Evolutionary conservation across 495 filamentous ascomycete genomes (phyloP), one percentile per base, ranked within the genome.

Genomic region (Ascodesmis nigricans): DNA sequence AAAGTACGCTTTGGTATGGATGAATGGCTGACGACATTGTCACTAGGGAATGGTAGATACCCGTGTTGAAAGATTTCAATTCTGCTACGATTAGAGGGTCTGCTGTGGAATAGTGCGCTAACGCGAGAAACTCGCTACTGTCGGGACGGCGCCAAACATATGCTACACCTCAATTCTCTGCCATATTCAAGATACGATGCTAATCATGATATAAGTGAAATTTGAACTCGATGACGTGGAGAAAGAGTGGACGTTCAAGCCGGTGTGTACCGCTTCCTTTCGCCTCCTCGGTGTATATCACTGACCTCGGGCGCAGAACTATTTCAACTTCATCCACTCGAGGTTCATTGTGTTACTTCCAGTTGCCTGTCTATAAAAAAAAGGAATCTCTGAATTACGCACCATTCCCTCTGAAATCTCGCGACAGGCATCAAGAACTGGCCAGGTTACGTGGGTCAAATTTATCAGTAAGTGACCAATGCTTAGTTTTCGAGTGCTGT

Each of bases 161-260:
- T 33, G 30, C n/a, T 30, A 5, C 5, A 15, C 16, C 11, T 15
- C 6, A 5, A 6, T 15, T 15, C 28, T 6, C 23, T n/a, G 7
- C 7, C 23, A n/a, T n/a, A n/a, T n/a, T 25, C 23, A n/a, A 25
- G 23, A 25, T 6, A 25, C 23, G 7, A 25, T 25, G 23, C 23
- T 6, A 25, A 6, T 25, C 7, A 25, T 6, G n/a, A n/a, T 25
- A 25, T 25, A 25, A 25, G 7, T n/a, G 6, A 15, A 20, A 5
- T 33, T 33, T 13, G 30, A 33, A 33, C 15, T 33, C 30, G 30
- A 33, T 19, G 30, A 33, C 16, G 30, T 19, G 5, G 30, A 33
- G 8, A 5, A 33, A 5, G 30, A 33, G 6, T 33, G 30, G 30
- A 6, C 13, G 16, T 20, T 19, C 30, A 5, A 5, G 5, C 5